Base-by-base conservation (phyloP, 2,329 filamentous ascomycete genomes). In the Tolypocladium sp. region DNA sequence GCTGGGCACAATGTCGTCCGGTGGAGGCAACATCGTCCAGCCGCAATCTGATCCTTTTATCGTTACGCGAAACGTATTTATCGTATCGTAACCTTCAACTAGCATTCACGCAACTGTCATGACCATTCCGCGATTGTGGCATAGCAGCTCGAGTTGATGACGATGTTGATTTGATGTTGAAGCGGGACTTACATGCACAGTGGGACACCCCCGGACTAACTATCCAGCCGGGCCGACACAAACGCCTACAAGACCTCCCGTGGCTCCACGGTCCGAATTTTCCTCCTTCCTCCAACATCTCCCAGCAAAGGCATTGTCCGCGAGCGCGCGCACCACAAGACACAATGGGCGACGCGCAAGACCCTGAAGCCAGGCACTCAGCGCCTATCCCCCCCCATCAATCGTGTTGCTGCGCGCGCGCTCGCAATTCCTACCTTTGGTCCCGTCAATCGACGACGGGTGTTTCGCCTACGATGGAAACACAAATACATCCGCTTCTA, bases 401-500 rank as follows among this genome's bases (percentile, higher is more conserved):
- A 33, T 35, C 49, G 8, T 52, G 30, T 35, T 35, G 30, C 30
- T 13, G 49, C 46, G 15, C 27, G 44, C 15, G 44, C 49, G 49
- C 49, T 51, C 46, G 46, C 25, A 20, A 7, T 20, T 33, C 15
- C 46, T 20, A 15, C 46, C 25, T 30, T 30, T 20, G 15, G 7
- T 20, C 25, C 46, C 15, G 46, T 51, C 46, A 5, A 30, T 51
- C 20, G 25, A 30, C 46, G 8, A 20, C 4, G 15, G 54, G 62
- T 12, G 22, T 22, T 9, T 52, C 27, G 46, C 25, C 49, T 6
- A 6, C 20, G 20, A 35, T 17, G 30, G n/a, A 52, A 13, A n/a
- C 15, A 6, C 13, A 6, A 22, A 35, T 4, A 49, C 17, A 52
- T 22, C 33, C 69, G 82, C 83, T 85, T 85, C 82, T 74, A 82